Evolutionary conservation across 805 yeast genomes (phyloP).

Genomic region (Scheffersomyces ergatensis): DNA sequence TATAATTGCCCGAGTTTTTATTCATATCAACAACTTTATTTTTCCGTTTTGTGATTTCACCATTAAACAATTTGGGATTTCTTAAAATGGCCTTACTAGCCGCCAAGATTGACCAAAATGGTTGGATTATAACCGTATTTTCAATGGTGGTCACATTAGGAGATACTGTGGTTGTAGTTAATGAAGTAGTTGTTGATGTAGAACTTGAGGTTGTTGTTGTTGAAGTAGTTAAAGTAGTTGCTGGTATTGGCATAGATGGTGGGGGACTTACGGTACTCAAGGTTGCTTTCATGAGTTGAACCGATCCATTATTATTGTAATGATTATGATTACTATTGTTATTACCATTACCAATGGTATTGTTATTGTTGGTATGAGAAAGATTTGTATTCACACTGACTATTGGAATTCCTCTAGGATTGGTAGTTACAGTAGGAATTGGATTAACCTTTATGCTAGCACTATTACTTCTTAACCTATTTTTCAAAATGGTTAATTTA

Average conservation of each 20-base stretch:
- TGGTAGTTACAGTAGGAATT: not conserved
- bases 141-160: slow-evolving; percentile 13
- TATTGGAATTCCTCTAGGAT: not conserved
- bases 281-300: not conserved
- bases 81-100: slow-evolving; percentile 30
- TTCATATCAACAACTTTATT: slow-evolving; percentile 18
- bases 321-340: not conserved
- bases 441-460: not conserved
- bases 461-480: slow-evolving; percentile 4
- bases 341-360: too few relatives aligned
- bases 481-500: slow-evolving; percentile 11
- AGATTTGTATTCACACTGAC: not conserved
- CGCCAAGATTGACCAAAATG: slow-evolving; percentile 43
- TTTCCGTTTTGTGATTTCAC: slow-evolving; percentile 21
- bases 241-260: slow-evolving; percentile 22
- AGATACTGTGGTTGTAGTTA: slow-evolving; percentile 15
- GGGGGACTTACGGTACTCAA: not conserved
- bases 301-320: not conserved
- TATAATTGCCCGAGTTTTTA: not conserved
- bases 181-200: slow-evolving; percentile 44
- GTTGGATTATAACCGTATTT: slow-evolving; percentile 24
- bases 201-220: slow-evolving; percentile 16
- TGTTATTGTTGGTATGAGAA: not conserved
- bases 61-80: slow-evolving; percentile 29
- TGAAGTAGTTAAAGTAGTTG: slow-evolving; percentile 23